These are phyloP conservation scores for Capsella rubella DNA, from an alignment of 441 rosid species.

Conservation along the genomic window DNA sequence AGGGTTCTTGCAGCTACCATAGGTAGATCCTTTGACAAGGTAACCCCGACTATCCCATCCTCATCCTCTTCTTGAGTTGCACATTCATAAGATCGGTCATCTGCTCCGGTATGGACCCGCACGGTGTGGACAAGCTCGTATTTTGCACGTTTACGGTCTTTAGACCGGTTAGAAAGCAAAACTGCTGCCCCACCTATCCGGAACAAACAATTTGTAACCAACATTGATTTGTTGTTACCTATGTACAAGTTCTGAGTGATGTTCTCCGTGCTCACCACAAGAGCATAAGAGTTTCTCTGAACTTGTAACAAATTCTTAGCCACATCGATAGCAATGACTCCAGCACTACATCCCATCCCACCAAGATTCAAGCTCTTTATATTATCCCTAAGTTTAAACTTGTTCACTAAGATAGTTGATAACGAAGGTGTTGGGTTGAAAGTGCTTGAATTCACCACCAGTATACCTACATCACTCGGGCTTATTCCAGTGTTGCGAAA, in stretches of 20 bases:
- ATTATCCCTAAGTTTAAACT: constrained; percentile 76
- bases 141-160: constrained; percentile 65
- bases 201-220: constrained; percentile 90
- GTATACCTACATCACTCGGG: constrained; percentile 80
- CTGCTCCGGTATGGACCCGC: constrained; percentile 82
- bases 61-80: constrained; percentile 92
- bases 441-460: constrained; percentile 86
- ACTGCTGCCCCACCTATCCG: constrained; percentile 80
- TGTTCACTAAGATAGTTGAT: constrained; percentile 76
- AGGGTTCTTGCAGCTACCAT: constrained; percentile 87
- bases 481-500: constrained; percentile 70
- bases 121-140: constrained; percentile 82
- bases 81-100: constrained; percentile 81
- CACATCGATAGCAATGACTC: constrained; percentile 80
- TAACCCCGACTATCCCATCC: constrained; percentile 77
- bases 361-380: constrained; percentile 82
- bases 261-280: constrained; percentile 90
- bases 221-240: constrained; percentile 92
- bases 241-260: constrained; percentile 88
- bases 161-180: constrained; percentile 65
- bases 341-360: constrained; percentile 98
- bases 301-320: constrained; percentile 84
- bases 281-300: constrained; percentile 81
- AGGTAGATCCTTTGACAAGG: constrained; percentile 83
- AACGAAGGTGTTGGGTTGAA: constrained; percentile 90